Conservation (phyloP, 2,329 filamentous ascomycete genomes). For the Aspergillus piperis region DNA sequence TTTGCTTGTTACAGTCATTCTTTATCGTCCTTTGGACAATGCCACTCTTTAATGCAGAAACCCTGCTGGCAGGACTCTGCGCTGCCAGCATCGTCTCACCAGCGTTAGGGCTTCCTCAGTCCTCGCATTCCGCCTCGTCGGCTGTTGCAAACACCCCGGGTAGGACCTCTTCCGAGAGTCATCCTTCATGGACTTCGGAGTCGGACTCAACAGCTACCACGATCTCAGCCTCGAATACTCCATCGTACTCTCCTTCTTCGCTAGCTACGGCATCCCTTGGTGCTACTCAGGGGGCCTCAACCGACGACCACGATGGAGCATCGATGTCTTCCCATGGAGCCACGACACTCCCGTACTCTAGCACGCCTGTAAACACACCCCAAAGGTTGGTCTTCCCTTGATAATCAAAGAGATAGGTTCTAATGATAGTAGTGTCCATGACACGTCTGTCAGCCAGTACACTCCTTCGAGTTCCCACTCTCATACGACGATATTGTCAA, state of each 20-base stretch:
- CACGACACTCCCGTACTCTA: not conserved
- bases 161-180: not conserved
- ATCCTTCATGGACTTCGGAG: not conserved
- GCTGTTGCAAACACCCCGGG: not conserved
- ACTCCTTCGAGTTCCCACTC: not conserved
- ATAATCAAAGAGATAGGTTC: not conserved
- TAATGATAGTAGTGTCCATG: not conserved
- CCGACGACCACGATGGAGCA: not conserved
- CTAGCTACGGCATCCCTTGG: not conserved
- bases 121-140: not conserved
- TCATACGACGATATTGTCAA: not conserved
- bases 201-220: not conserved
- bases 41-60: not conserved
- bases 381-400: not conserved
- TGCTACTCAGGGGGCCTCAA: not conserved
- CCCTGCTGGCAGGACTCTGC: conserved; percentile 4
- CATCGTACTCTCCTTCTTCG: not conserved
- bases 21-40: not conserved
- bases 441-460: not conserved
- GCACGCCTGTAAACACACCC: not conserved
- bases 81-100: not conserved
- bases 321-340: not conserved
- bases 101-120: not conserved
- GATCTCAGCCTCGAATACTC: not conserved
- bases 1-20: not conserved